A percentile compares a stretch with the other conserved stretches of the same genome.
These are phyloP conservation scores for Lasiodiplodia sp. DNA, from an alignment of 2,329 filamentous ascomycete genomes.

Conservation along the genomic window DNA sequence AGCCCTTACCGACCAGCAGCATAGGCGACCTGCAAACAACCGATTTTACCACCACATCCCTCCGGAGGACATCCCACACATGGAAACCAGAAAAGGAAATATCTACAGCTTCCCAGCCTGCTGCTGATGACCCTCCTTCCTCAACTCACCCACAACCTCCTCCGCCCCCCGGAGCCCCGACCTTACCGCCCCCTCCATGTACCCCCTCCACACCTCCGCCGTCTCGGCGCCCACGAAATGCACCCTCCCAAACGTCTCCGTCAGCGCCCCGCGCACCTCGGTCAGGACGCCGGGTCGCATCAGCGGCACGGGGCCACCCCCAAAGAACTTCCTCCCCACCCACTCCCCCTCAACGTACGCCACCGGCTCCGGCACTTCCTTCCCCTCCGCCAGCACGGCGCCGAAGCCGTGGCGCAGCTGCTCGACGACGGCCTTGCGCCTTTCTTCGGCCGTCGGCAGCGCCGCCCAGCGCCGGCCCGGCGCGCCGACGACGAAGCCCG, in stretches of 20 bases:
- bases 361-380: background rate
- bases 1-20: no score
- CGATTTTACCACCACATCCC: no score
- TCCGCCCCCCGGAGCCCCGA: constrained; percentile 58
- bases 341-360: constrained; percentile 41
- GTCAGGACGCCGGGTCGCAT: constrained; percentile 30
- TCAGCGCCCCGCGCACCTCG: constrained; percentile 32
- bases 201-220: constrained; percentile 61
- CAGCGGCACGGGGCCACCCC: background rate
- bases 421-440: constrained; percentile 37
- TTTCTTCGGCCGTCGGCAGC: constrained; percentile 35
- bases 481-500: constrained; percentile 53
- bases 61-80: background rate
- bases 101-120: background rate
- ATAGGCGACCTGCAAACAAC: no score
- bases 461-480: constrained; percentile 47
- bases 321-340: constrained; percentile 36
- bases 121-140: background rate
- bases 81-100: background rate
- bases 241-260: constrained; percentile 45
- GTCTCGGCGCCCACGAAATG: constrained; percentile 65
- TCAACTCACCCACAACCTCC: constrained; percentile 46
- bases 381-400: background rate
- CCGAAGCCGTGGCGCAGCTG: constrained; percentile 11
- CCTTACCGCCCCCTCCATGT: constrained; percentile 65